Conservation (phyloP, 2,329 filamentous ascomycete species). For the Fusarium anthophilum region DNA sequence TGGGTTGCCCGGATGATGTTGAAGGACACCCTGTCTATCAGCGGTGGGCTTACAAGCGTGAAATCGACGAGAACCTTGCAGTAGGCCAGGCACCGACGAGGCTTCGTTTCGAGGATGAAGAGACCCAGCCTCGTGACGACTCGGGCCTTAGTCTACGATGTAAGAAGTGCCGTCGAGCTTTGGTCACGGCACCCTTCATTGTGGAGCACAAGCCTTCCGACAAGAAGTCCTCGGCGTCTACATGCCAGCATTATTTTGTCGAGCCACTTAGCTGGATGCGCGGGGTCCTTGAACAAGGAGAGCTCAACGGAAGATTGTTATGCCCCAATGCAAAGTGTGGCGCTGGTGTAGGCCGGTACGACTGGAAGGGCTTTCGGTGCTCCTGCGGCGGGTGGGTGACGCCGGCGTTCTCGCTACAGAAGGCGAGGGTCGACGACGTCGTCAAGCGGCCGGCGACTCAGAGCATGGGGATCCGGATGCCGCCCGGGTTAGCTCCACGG, state of each 20-base stretch:
- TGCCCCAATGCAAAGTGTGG: slow-evolving; percentile 84
- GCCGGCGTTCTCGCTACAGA: slow-evolving; percentile 87
- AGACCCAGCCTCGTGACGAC: slow-evolving; percentile 53
- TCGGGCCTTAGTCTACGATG: slow-evolving; percentile 69
- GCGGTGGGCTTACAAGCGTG: slow-evolving; percentile 68
- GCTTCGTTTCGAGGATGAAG: slow-evolving; percentile 84
- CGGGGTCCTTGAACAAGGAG: slow-evolving; percentile 79
- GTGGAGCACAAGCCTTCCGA: slow-evolving; percentile 64
- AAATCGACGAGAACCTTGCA: slow-evolving; percentile 68
- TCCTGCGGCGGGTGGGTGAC: slow-evolving; percentile 91
- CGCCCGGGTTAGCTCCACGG: slow-evolving; percentile 54
- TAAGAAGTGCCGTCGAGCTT: slow-evolving; percentile 84
- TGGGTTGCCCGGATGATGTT: slow-evolving; percentile 77
- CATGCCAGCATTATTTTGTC: slow-evolving; percentile 87
- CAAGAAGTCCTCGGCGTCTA: slow-evolving; percentile 26
- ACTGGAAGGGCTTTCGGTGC: slow-evolving; percentile 95
- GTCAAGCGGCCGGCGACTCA: slow-evolving; percentile 41
- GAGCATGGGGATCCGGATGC: slow-evolving; percentile 63
- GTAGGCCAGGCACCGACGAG: slow-evolving; percentile 82
- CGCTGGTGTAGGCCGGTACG: slow-evolving; percentile 88
- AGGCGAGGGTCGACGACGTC: slow-evolving; percentile 80
- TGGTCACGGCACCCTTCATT: slow-evolving; percentile 69
- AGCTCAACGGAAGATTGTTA: slow-evolving; percentile 82
- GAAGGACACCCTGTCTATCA: slow-evolving; percentile 81
- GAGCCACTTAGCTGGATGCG: slow-evolving; percentile 98